Evolutionary conservation across 1,139 yeast genomes (phyloP).

Genomic region (Debaryomyces robertsiae): DNA sequence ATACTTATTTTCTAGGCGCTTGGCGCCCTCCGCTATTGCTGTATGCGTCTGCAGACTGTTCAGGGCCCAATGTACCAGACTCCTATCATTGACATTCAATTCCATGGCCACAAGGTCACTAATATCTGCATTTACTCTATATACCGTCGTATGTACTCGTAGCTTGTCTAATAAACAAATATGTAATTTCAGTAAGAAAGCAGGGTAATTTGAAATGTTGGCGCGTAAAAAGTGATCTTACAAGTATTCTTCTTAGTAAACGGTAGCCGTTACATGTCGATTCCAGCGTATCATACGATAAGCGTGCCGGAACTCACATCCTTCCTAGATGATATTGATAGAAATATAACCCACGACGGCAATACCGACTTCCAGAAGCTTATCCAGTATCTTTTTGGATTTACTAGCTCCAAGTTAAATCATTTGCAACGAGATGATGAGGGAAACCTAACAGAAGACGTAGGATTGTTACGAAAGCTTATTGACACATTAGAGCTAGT

Average conservation of each 20-base stretch:
- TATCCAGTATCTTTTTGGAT: slow-evolving; percentile 35
- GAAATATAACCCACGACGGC: slow-evolving; percentile 35
- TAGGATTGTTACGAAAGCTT: slow-evolving; percentile 22
- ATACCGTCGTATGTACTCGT: slow-evolving; percentile 7
- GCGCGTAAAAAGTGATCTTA: slow-evolving; percentile 4
- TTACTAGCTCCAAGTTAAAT: slow-evolving; percentile 29
- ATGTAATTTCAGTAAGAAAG: slow-evolving; percentile 1
- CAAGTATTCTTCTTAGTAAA: slow-evolving; percentile 1
- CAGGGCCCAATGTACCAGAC: not conserved
- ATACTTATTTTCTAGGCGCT: not conserved
- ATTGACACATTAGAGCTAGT: slow-evolving; percentile 34
- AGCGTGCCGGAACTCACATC: slow-evolving; percentile 20
- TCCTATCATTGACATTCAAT: slow-evolving; percentile 1
- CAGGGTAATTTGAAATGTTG: not conserved
- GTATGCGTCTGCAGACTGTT: not conserved
- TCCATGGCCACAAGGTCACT: slow-evolving; percentile 3
- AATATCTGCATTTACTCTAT: slow-evolving; percentile 9
- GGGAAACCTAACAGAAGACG: slow-evolving; percentile 13
- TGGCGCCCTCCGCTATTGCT: not conserved
- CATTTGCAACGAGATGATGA: slow-evolving; percentile 15
- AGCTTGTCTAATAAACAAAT: slow-evolving; percentile 8
- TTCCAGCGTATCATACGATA: slow-evolving; percentile 9
- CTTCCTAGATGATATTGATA: slow-evolving; percentile 41
- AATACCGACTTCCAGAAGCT: slow-evolving; percentile 41
- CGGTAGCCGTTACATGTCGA: slow-evolving; percentile 8